Percentiles rank a stretch among this genome's conserved stretches.
These are phyloP conservation scores for Chytriomyces hyalinus DNA, from an alignment of 192 early-diverging fungal species.

Conservation along the genomic window DNA sequence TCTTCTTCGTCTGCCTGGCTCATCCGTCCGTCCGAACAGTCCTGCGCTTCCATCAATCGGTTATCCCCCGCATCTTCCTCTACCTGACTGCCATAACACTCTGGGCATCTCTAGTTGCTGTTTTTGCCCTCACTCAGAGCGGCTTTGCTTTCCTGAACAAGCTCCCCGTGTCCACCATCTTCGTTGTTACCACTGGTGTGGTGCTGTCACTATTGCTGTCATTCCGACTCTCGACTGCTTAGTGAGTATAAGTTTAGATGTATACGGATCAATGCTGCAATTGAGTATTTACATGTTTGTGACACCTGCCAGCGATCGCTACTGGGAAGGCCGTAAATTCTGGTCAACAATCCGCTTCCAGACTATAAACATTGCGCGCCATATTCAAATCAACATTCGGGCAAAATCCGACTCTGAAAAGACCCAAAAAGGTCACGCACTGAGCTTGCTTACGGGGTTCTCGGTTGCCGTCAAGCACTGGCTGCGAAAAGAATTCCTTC, in stretches of 20 bases:
- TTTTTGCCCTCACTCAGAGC: not conserved
- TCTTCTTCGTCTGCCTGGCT: too few species aligned
- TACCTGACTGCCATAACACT: not conserved
- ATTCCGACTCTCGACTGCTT: slow-evolving; percentile 8
- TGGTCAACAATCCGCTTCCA: not conserved
- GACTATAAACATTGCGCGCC: not conserved
- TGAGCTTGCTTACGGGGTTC: not conserved
- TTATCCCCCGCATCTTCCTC: not conserved
- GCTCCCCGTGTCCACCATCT: not conserved
- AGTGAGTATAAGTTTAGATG: not conserved
- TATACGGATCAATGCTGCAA: not conserved
- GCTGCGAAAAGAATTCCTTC: not conserved
- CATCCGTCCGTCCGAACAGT: not conserved
- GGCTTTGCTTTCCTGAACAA: not conserved
- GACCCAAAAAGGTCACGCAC: not conserved
- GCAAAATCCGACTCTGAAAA: not conserved
- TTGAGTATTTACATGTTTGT: not conserved
- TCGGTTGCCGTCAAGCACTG: not conserved
- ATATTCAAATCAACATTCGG: not conserved
- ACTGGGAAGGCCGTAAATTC: not conserved
- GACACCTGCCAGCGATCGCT: not conserved
- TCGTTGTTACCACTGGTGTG: not conserved
- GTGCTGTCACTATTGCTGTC: slow-evolving; percentile 9
- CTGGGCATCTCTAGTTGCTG: not conserved
- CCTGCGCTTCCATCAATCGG: not conserved